Conservation (phyloP, 768 basidiomycete genomes). For the Lyophyllum semitale region DNA sequence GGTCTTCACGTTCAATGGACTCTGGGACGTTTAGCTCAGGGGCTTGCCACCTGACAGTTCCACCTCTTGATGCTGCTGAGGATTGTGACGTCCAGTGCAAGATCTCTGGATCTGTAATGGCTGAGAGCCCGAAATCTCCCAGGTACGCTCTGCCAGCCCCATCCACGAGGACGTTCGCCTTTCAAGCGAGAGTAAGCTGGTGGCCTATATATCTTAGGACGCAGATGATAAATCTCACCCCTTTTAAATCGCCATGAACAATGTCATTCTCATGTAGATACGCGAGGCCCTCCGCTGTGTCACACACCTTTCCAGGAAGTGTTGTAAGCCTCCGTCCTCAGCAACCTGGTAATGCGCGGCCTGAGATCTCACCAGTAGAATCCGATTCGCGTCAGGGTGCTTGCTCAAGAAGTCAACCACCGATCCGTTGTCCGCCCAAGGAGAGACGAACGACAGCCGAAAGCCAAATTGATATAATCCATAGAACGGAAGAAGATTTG, state of each 20-base stretch:
- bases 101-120: background rate
- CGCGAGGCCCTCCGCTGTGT: background rate
- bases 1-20: too few relatives aligned
- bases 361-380: conserved; percentile 5
- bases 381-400: background rate
- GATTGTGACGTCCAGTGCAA: conserved; percentile 1
- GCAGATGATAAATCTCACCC: background rate
- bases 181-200: too few relatives aligned
- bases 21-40: background rate
- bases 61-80: conserved; percentile 1
- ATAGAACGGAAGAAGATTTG: conserved; percentile 4
- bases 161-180: background rate
- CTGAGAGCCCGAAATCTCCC: background rate
- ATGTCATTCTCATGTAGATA: conserved; percentile 1
- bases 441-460: background rate
- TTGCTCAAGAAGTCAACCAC: background rate
- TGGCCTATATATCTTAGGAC: background rate
- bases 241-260: conserved; percentile 3
- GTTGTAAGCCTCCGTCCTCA: too few relatives aligned
- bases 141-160: background rate
- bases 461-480: background rate
- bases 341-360: too few relatives aligned
- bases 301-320: background rate
- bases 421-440: conserved; percentile 2
- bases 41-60: background rate